Base-by-base conservation (phyloP, 2,329 filamentous ascomycete species). In the Neopestalotiopsis sp. region DNA sequence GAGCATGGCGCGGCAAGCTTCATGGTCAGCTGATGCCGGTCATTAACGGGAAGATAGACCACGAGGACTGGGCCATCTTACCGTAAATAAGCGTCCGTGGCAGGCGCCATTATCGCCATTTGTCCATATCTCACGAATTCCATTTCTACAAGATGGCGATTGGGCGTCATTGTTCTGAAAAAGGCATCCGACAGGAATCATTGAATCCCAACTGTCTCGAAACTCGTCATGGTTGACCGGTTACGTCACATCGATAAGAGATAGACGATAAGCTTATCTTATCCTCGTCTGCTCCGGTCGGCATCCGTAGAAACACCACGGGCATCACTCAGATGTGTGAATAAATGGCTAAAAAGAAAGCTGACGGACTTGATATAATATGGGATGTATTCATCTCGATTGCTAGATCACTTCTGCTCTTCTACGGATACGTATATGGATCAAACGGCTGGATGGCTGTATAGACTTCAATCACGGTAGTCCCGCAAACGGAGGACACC, bases 21-120 rank as follows among this genome's bases (percentile, higher is more conserved):
- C 20, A 12, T 34, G 63, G 45, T 66, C 63, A 66, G 63, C 63
- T 66, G 63, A 58, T 66, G 49, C 63, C 28, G 40, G 38, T 30
- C 49, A 49, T 28, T 40, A 28, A 66, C 38, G 30, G 34, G n/a
- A 34, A 59, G 57, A 14, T 24, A 20, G 45, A 57, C 45, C 63
- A 56, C 63, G 49, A 56, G 63, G 28, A 32, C 45, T 38, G 12
- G 24, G 57, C n/a, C 34, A 38, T 17, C 28, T 34, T 32, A 57
- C 63, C 63, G 42, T 34, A 42, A 28, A 57, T 66, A 64, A 64
- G 38, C 49, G 63, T 56, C 20, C 24, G 45, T 38, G 34, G 14
- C 61, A 12, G n/a, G 45, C 45, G 45, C 45, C 7, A 9, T 53
- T 53, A 4, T 12, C 45, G 14, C 45, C 6, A 53, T 53, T 38